Percentiles rank a stretch among this genome's conserved stretches.
phyloP scores from a whole-genome alignment of 2,329 filamentous ascomycete species.

The Colletotrichum echinochloae region DNA sequence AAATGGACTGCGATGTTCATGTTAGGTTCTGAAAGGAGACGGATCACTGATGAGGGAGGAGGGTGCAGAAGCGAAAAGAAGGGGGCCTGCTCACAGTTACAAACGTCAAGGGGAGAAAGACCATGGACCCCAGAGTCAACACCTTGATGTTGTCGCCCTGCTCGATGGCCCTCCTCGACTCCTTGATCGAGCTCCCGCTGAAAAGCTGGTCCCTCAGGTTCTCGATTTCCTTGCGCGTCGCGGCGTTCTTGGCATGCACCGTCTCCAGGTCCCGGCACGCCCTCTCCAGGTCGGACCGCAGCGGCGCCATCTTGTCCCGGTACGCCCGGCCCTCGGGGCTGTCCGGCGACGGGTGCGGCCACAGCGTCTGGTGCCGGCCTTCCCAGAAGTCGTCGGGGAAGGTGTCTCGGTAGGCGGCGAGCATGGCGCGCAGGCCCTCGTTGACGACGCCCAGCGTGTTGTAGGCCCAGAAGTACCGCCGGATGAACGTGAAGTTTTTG shows the following conservation, averaged over 20 bases:
- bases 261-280: conserved; percentile 62
- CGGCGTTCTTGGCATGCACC: conserved; percentile 64
- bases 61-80: neutral
- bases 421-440: conserved; percentile 68
- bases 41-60: neutral
- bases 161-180: conserved; percentile 70
- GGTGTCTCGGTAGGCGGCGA: conserved; percentile 66
- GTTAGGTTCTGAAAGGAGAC: conserved; percentile 1
- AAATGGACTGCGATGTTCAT: conserved; percentile 57
- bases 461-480: conserved; percentile 72
- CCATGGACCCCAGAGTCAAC: conserved; percentile 70
- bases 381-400: conserved; percentile 71
- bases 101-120: conserved; percentile 72
- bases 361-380: conserved; percentile 65
- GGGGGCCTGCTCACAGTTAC: conserved; percentile 58
- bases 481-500: conserved; percentile 69
- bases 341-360: conserved; percentile 63
- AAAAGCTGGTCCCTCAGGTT: conserved; percentile 72
- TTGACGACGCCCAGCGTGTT: conserved; percentile 71
- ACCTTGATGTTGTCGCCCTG: conserved; percentile 73
- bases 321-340: conserved; percentile 61
- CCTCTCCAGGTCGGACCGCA: conserved; percentile 62
- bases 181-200: conserved; percentile 71
- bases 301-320: conserved; percentile 58
- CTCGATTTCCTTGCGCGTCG: conserved; percentile 65